Evolutionary conservation across 169 alveolate species (phyloP).

Genomic region (Eimeria praecox): DNA sequence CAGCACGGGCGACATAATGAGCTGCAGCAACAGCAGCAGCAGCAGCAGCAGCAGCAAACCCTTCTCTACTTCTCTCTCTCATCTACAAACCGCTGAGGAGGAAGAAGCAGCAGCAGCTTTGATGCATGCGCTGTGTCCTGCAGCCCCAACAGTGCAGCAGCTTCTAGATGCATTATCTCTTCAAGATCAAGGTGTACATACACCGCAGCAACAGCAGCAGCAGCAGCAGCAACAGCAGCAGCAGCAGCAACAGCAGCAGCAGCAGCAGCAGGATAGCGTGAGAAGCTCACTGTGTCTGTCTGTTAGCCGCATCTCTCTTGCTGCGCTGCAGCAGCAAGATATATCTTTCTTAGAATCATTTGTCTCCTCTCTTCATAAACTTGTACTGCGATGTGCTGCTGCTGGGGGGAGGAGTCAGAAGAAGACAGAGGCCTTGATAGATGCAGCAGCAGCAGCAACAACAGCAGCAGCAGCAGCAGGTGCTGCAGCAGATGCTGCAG

Average conservation of each 20-base stretch:
- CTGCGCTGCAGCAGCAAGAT: constrained; percentile 39
- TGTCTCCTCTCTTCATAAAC: constrained; percentile 30
- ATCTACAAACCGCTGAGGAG: background rate
- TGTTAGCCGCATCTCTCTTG: constrained; percentile 13
- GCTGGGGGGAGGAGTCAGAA: constrained; percentile 42
- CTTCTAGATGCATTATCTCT: constrained; percentile 52
- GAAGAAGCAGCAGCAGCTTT: background rate
- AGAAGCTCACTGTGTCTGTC: constrained; percentile 19
- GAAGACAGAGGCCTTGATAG: background rate
- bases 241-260: constrained; percentile 47
- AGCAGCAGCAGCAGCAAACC: constrained; percentile 27
- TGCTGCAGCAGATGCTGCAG: background rate
- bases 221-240: constrained; percentile 41
- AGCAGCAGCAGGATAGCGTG: constrained; percentile 23
- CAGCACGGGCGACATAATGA: constrained; percentile 21
- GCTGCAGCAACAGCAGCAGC: constrained; percentile 24
- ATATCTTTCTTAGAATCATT: constrained; percentile 23
- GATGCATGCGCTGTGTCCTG: background rate
- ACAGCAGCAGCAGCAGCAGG: background rate
- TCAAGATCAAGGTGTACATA: constrained; percentile 14
- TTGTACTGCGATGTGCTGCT: constrained; percentile 72
- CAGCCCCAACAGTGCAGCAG: constrained; percentile 71
- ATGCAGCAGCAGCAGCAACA: constrained; percentile 2
- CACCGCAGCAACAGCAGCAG: constrained; percentile 46
- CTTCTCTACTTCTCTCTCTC: constrained; percentile 9